Conservation (phyloP, 1,284 basidiomycete genomes). For the Phylloboletellus chloephorus region DNA sequence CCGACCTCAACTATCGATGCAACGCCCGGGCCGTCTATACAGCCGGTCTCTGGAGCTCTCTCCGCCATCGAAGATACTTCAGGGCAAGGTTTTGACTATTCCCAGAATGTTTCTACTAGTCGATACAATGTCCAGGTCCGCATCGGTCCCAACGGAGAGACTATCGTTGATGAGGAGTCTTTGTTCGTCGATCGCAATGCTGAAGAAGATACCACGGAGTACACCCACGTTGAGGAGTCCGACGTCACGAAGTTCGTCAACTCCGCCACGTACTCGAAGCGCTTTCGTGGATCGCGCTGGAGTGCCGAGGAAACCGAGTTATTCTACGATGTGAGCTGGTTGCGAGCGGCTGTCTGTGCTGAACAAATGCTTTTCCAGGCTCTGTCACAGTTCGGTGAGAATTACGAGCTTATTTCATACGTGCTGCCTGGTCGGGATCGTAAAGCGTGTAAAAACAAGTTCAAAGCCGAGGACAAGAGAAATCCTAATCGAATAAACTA, state of each 20-base stretch:
- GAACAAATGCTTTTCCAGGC: slow-evolving; percentile 47
- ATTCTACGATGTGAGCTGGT: slow-evolving; percentile 68
- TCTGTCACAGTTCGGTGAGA: slow-evolving; percentile 82
- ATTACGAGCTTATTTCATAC: slow-evolving; percentile 86
- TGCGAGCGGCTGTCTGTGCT: slow-evolving; percentile 1
- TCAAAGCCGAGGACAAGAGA: slow-evolving; percentile 80
- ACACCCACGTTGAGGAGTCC: slow-evolving; percentile 79
- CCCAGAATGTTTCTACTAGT: slow-evolving; percentile 54
- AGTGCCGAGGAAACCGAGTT: slow-evolving; percentile 79
- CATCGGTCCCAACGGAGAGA: slow-evolving; percentile 76
- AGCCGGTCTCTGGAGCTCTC: slow-evolving; percentile 8
- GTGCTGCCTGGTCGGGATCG: slow-evolving; percentile 82
- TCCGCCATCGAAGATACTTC: slow-evolving; percentile 33
- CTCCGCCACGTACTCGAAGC: slow-evolving; percentile 75
- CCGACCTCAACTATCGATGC: slow-evolving; percentile 6
- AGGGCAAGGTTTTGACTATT: slow-evolving; percentile 63
- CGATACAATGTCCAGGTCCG: slow-evolving; percentile 77
- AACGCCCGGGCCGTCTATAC: slow-evolving; percentile 8
- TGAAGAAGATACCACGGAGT: slow-evolving; percentile 59
- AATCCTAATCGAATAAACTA: slow-evolving; percentile 65
- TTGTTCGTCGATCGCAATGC: slow-evolving; percentile 65
- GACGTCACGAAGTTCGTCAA: slow-evolving; percentile 82
- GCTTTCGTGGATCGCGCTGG: slow-evolving; percentile 75
- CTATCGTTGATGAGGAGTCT: slow-evolving; percentile 76
- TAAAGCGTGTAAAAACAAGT: slow-evolving; percentile 87